Conservation (phyloP, 371 early-diverging fungal species). For the Syncephalastrum monosporum region DNA sequence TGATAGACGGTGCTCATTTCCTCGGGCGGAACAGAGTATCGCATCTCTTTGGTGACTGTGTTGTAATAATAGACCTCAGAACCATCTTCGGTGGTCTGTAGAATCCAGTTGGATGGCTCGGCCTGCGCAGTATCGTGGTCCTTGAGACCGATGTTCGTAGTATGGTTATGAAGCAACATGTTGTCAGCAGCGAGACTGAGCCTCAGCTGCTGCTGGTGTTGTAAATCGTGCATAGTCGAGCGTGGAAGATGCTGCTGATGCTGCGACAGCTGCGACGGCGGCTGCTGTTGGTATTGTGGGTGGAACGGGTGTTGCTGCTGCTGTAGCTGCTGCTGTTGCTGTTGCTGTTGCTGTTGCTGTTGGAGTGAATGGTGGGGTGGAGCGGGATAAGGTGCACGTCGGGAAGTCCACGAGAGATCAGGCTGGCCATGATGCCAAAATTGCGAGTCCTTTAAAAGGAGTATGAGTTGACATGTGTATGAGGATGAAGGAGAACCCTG, state of each 20-base stretch:
- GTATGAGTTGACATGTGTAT: too few species aligned
- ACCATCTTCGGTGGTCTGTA: conserved; percentile 59
- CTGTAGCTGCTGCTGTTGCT: conserved; percentile 20
- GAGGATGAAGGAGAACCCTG: too few species aligned
- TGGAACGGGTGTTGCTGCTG: conserved; percentile 16
- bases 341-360: conserved; percentile 18
- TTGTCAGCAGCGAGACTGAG: conserved; percentile 12
- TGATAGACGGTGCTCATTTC: conserved; percentile 4
- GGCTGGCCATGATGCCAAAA: conserved; percentile 8
- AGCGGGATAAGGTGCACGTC: too few species aligned
- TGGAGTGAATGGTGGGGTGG: background rate
- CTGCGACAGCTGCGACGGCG: conserved; percentile 2
- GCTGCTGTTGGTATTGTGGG: conserved; percentile 15
- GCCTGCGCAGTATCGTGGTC: conserved; percentile 2
- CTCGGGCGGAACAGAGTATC: conserved; percentile 49
- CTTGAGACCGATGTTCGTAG: background rate
- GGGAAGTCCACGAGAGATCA: too few species aligned
- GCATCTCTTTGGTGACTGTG: conserved; percentile 51
- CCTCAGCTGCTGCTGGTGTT: conserved; percentile 6
- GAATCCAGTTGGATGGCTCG: conserved; percentile 44
- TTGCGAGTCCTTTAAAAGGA: conserved; percentile 1
- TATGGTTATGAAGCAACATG: background rate
- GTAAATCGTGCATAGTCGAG: background rate
- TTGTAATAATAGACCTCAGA: conserved; percentile 56
- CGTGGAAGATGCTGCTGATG: conserved; percentile 4